Evolutionary conservation across 2,329 filamentous ascomycete genomes (phyloP).

Genomic region (Sporothrix brasiliensis): DNA sequence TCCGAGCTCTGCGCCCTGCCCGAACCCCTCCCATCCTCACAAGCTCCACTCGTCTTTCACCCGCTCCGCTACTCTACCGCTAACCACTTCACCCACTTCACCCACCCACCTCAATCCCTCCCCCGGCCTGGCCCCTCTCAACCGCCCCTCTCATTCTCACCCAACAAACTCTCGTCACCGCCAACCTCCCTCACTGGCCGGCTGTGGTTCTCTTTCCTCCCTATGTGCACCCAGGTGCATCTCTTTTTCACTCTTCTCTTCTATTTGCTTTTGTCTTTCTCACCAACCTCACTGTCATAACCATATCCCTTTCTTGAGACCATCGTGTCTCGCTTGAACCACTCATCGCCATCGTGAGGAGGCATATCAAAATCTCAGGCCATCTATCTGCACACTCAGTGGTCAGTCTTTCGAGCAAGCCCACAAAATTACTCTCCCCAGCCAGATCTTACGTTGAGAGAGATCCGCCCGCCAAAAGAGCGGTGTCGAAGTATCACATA

Average conservation of each 20-base stretch:
- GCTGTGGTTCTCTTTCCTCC: conserved; percentile 7
- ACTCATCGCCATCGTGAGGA: background rate
- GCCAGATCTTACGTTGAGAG: conserved; percentile 32
- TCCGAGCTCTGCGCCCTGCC: background rate
- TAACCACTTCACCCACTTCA: conserved; percentile 1
- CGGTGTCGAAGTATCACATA: conserved; percentile 35
- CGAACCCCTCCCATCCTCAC: background rate
- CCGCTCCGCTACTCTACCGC: conserved; percentile 31
- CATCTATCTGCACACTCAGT: background rate
- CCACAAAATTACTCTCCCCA: conserved; percentile 13
- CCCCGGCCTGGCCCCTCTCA: conserved; percentile 25
- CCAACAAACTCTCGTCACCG: conserved; percentile 27
- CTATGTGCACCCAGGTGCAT: background rate
- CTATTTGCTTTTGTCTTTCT: conserved; percentile 17
- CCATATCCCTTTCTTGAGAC: conserved; percentile 20
- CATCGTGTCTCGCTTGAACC: conserved; percentile 6
- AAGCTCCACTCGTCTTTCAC: conserved; percentile 20
- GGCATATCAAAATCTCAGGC: conserved; percentile 18
- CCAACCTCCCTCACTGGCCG: conserved; percentile 13
- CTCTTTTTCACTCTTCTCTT: conserved; percentile 1
- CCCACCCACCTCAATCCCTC: conserved; percentile 8
- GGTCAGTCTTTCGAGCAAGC: conserved; percentile 26
- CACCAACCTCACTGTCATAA: background rate
- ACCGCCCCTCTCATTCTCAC: conserved; percentile 29
- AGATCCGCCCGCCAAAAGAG: conserved; percentile 36